phyloP scores from a whole-genome alignment of 257 asterid genomes.

The Euphrasia confusa region DNA sequence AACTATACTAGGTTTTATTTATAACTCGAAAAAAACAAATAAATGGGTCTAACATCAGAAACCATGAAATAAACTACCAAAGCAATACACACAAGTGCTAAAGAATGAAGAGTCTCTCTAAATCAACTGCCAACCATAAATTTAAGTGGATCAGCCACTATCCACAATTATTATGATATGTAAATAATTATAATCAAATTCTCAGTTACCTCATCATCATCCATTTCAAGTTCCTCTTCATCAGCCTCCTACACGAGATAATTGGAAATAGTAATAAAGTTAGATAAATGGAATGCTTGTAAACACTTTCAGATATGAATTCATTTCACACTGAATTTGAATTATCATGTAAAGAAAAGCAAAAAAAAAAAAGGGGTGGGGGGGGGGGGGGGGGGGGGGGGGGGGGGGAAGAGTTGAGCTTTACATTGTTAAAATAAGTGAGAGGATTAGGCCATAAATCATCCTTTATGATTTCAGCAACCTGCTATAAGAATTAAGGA shows the following conservation, averaged over 20 bases:
- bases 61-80: constrained; percentile 2
- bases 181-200: background rate
- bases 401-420: constrained; percentile 3
- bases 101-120: constrained; percentile 5
- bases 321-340: background rate
- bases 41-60: background rate
- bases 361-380: no score
- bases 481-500: constrained; percentile 35
- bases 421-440: constrained; percentile 53
- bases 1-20: background rate
- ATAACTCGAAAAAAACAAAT: background rate
- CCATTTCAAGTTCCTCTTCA: constrained; percentile 53
- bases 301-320: background rate
- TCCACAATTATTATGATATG: background rate
- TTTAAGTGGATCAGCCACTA: background rate
- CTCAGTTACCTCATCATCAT: constrained; percentile 50
- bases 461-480: constrained; percentile 73
- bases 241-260: constrained; percentile 46
- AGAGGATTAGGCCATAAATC: constrained; percentile 75
- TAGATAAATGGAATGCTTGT: background rate
- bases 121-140: background rate
- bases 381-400: no score
- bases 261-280: constrained; percentile 1
- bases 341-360: constrained; percentile 1
- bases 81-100: constrained; percentile 7